Conservation (phyloP, 2,329 filamentous ascomycete genomes). For the Pseudogymnoascus sp. region DNA sequence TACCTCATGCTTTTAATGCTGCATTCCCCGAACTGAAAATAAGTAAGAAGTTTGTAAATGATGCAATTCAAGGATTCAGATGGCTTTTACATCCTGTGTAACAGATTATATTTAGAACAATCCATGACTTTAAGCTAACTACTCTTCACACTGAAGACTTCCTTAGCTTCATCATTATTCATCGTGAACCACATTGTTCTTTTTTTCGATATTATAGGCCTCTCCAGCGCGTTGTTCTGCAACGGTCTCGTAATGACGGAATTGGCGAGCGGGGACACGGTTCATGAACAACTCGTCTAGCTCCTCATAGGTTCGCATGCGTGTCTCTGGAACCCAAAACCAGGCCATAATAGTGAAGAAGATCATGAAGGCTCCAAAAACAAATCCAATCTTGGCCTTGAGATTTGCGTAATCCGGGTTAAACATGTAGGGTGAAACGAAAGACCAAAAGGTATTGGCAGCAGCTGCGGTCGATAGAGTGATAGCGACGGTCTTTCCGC, state of each 20-base stretch:
- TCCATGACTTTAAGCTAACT: background rate
- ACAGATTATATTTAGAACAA: background rate
- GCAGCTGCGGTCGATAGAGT: slow-evolving; percentile 15
- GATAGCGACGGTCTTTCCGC: slow-evolving; percentile 21
- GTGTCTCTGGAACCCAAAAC: slow-evolving; percentile 33
- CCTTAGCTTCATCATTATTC: no score
- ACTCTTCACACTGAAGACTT: background rate
- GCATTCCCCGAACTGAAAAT: background rate
- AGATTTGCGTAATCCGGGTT: slow-evolving; percentile 33
- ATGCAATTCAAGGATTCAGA: background rate
- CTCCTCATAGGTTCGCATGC: slow-evolving; percentile 18
- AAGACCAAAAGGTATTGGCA: slow-evolving; percentile 25
- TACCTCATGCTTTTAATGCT: background rate
- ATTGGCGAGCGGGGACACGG: slow-evolving; percentile 14
- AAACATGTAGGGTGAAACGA: slow-evolving; percentile 33
- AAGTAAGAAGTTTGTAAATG: background rate
- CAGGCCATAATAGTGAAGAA: slow-evolving; percentile 30
- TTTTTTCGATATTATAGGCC: background rate
- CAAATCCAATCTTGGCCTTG: slow-evolving; percentile 35
- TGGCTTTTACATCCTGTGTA: background rate
- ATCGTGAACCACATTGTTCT: background rate
- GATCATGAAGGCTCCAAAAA: slow-evolving; percentile 32
- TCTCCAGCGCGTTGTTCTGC: background rate
- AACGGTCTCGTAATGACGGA: slow-evolving; percentile 10
- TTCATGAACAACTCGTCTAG: slow-evolving; percentile 19